These are phyloP conservation scores for Thalassiosira hispida DNA, from an alignment of 352 stramenopile genomes.

Conservation along the genomic window DNA sequence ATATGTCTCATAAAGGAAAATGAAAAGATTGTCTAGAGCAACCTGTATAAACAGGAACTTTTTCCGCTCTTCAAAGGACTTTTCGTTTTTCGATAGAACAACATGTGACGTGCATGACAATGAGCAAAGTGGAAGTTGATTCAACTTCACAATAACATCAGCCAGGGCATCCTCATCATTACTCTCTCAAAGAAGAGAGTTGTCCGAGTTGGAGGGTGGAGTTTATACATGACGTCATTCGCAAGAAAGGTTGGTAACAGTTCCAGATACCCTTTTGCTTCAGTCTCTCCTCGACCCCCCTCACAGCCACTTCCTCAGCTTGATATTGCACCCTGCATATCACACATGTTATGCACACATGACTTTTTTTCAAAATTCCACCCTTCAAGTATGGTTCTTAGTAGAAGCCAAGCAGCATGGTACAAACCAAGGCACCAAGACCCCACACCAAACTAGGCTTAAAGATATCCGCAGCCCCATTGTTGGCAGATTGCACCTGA, in stretches of 20 bases:
- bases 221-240: conserved; percentile 55
- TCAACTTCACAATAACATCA: conserved; percentile 7
- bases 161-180: not conserved
- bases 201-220: not conserved
- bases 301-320: not conserved
- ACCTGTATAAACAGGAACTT: conserved; percentile 40
- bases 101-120: not conserved
- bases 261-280: conserved; percentile 9
- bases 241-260: conserved; percentile 14
- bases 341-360: no score
- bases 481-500: not conserved
- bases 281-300: conserved; percentile 46
- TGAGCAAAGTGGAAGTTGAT: no score
- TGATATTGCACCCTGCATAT: not conserved
- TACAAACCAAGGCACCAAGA: conserved; percentile 2
- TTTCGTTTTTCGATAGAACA: not conserved
- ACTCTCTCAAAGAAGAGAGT: not conserved
- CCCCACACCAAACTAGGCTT: conserved; percentile 1
- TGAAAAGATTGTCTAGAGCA: conserved; percentile 31
- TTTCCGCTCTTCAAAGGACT: conserved; percentile 47
- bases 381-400: no score
- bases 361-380: no score
- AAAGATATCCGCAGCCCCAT: not conserved
- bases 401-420: conserved; percentile 15
- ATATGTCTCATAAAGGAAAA: not conserved